These are phyloP conservation scores for Dictyostelium firmibasis DNA, from an alignment of 78 protist genomes.

Conservation along the genomic window DNA sequence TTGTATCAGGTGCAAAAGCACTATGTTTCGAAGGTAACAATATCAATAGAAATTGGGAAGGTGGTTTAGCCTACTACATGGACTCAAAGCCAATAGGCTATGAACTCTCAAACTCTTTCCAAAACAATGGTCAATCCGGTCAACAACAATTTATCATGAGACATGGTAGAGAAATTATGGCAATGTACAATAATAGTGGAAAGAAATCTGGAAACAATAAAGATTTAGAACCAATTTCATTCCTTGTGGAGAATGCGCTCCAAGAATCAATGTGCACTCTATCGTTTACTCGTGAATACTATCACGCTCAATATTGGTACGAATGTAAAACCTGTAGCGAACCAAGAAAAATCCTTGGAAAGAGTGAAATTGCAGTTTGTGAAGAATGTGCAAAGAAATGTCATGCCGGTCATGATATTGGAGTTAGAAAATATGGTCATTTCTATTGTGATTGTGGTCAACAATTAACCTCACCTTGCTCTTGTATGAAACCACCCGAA, in stretches of 20 bases:
- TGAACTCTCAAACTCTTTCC: conserved; percentile 25
- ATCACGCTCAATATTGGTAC: conserved; percentile 81
- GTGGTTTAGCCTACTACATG: conserved; percentile 69
- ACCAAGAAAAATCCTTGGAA: conserved; percentile 55
- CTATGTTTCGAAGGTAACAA: conserved; percentile 33
- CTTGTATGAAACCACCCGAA: background rate
- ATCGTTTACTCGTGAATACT: conserved; percentile 65
- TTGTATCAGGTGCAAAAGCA: conserved; percentile 74
- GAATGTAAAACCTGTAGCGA: conserved; percentile 71
- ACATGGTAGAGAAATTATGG: conserved; percentile 67
- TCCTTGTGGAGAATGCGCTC: conserved; percentile 61
- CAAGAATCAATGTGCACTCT: conserved; percentile 65
- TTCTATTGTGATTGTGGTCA: conserved; percentile 76
- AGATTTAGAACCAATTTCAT: conserved; percentile 65
- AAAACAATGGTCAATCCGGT: conserved; percentile 36
- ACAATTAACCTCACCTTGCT: conserved; percentile 19
- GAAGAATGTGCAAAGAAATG: conserved; percentile 79
- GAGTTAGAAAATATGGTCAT: conserved; percentile 63
- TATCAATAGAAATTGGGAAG: conserved; percentile 49
- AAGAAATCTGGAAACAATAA: background rate
- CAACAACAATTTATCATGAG: conserved; percentile 40
- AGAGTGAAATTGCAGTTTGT: conserved; percentile 67
- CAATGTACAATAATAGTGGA: background rate
- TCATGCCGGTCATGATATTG: conserved; percentile 79
- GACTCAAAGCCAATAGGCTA: conserved; percentile 74